Evolutionary conservation across 768 basidiomycete species (phyloP), one percentile per base, ranked within the genome.

Genomic region (Leccinum longicurvipes): DNA sequence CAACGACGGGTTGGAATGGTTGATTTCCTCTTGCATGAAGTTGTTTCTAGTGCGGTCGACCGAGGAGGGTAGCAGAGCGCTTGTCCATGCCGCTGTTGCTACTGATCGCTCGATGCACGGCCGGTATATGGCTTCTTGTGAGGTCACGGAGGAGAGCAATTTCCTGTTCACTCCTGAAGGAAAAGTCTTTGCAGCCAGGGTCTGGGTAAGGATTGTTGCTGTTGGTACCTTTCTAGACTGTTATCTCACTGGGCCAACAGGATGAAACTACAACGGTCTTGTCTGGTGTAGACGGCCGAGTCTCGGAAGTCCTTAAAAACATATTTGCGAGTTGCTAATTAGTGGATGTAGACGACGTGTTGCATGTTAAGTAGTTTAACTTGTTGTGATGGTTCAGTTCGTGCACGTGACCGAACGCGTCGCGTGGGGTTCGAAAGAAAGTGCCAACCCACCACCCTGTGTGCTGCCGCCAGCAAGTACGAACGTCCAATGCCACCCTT

Each of bases 161-260:
- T 74, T 59, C 31, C 28, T 72, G 2, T 56, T 69, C 27, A 66
- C 61, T 17, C 56, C 67, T 6, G 54, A 68, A 49, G 74, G 74
- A 6, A 59, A 59, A 49, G 63, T 63, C 15, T 58, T 63, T 48
- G 63, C 73, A 12, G 55, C 60, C 15, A 66, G 51, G 41, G 17
- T 74, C 46, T 76, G 76, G 74, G 76, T 76, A 51, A 32, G 69
- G 49, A 15, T 1, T 49, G 2, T 27, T 17, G 11, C 3, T n/a
- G 1, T 27, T 24, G 19, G 12, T 11, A 23, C 29, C 19, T 45
- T 10, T 32, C 46, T 28, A 4, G 12, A 25, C 6, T 19, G 8
- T 36, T 39, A 14, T 44, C 56, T 52, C 15, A 55, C 36, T 15
- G 34, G 19, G 39, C 7, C 12, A 19, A 27, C 47, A 71, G 69